Evolutionary conservation across 2,329 filamentous ascomycete species (phyloP), one percentile per base, ranked within the genome.

Genomic region (Chaetomiaceae sp.): DNA sequence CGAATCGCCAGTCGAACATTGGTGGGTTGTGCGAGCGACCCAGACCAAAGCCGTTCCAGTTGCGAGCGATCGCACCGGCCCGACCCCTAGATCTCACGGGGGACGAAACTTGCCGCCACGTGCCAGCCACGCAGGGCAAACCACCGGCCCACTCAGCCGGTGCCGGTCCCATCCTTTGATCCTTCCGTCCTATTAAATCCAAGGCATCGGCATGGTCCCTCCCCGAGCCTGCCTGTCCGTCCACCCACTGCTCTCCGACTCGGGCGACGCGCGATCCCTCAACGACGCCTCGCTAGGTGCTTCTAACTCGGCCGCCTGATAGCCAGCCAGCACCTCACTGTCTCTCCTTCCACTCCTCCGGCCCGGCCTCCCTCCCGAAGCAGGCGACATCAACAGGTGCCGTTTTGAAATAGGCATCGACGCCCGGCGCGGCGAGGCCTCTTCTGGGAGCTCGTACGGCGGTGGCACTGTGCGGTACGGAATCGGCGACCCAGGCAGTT

Each of bases 391-490:
- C 2, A 50, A 48, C 13, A 53, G 36, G 18, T 51, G 37, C 8
- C 44, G 38, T n/a, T 54, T 56, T 20, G 53, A 48, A 5, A 21
- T 13, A 4, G 34, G 27, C 18, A 20, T 46, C 8, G 53, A 50
- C 1, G 43, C 30, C 11, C 23, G 33, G 2, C 49, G 52, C 16
- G 57, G 53, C 5, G 54, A 57, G 5, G 54, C 43, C 5, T 61
- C 54, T 3, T 61, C 59, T 2, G 57, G 52, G 11, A 62, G 56
- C 33, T 62, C 60, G 23, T 59, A 62, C 3, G 40, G 56, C 21
- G 53, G 59, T 1, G 51, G 41, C 1, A 56, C 46, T 9, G 47
- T 45, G 33, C 48, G 44, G 37, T 53, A 54, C 1, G 54, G 41
- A 14, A 49, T 10, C 0, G 47, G 48, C 2, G 53, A 36, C 0